A percentile compares a stretch with the other conserved stretches of the same genome.
Evolutionary conservation across 2,329 filamentous ascomycete species (phyloP).

Genomic region (Colletotrichum nymphaeae): DNA sequence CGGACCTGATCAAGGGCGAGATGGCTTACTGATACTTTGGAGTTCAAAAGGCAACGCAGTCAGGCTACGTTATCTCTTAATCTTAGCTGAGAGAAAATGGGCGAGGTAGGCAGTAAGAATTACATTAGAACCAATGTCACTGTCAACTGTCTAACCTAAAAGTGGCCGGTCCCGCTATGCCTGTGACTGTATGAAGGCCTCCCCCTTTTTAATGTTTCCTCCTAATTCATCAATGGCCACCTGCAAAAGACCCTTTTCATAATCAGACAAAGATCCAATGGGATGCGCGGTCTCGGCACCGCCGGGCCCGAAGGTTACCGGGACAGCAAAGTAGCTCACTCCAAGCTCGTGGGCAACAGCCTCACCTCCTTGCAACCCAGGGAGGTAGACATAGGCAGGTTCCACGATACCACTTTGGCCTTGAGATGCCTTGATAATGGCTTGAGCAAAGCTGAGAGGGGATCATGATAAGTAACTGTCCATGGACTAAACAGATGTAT

Average conservation of each 20-base stretch:
- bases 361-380: constrained; percentile 80
- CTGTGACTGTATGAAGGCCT: background rate
- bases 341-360: constrained; percentile 65
- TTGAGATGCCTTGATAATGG: constrained; percentile 77
- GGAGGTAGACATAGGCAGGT: constrained; percentile 67
- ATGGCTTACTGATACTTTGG: no score
- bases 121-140: background rate
- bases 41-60: no score
- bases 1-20: no score
- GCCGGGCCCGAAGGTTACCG: background rate
- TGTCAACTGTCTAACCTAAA: background rate
- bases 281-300: background rate
- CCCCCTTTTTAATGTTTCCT: constrained; percentile 15
- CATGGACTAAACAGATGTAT: background rate
- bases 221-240: background rate
- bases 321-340: constrained; percentile 61
- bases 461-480: no score
- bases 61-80: background rate
- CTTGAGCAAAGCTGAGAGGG: constrained; percentile 63
- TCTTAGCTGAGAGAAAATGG: background rate
- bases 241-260: constrained; percentile 1
- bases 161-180: no score
- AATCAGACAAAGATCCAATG: background rate
- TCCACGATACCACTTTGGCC: constrained; percentile 79
- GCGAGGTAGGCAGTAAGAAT: background rate